These are phyloP conservation scores for Petrea volubilis DNA, from an alignment of 257 asterid species.

Conservation along the genomic window DNA sequence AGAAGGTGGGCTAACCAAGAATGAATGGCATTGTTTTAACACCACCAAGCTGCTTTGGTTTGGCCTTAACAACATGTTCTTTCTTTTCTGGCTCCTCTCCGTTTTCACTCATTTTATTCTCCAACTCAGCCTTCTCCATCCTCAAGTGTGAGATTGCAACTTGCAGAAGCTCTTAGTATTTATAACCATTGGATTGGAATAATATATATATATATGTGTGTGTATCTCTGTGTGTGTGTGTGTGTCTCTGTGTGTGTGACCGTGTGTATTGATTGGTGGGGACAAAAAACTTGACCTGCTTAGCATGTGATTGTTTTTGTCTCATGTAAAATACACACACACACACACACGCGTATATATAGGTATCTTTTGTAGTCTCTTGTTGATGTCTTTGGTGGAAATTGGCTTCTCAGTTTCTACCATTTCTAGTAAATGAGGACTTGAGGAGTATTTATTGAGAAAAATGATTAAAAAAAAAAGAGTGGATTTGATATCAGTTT, in stretches of 20 bases:
- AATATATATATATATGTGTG: background rate
- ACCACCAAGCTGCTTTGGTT: slow-evolving; percentile 56
- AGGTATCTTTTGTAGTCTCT: background rate
- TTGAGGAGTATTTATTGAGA: too few species aligned
- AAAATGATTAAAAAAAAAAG: too few species aligned
- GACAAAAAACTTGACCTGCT: slow-evolving; percentile 14
- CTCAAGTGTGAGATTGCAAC: slow-evolving; percentile 12
- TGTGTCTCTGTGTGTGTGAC: too few species aligned
- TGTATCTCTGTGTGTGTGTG: too few species aligned
- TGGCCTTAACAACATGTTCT: slow-evolving; percentile 1
- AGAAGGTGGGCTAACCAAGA: slow-evolving; percentile 49
- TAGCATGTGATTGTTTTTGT: slow-evolving; percentile 40
- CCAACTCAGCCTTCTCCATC: slow-evolving; percentile 36
- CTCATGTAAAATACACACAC: slow-evolving; percentile 18
- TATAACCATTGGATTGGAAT: slow-evolving; percentile 25
- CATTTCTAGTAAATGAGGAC: background rate
- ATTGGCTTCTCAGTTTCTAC: background rate
- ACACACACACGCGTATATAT: too few species aligned
- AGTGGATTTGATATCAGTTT: too few species aligned
- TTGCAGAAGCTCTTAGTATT: slow-evolving; percentile 11
- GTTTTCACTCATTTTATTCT: slow-evolving; percentile 38
- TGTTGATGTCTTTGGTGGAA: background rate
- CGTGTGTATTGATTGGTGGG: slow-evolving; percentile 30
- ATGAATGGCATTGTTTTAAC: slow-evolving; percentile 81
- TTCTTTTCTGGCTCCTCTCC: slow-evolving; percentile 32